Percentiles rank a stretch among this genome's conserved stretches.
Conservation (phyloP, 2,329 filamentous ascomycete genomes). For the Ophiognomonia clavigignenti-juglandacearum region DNA sequence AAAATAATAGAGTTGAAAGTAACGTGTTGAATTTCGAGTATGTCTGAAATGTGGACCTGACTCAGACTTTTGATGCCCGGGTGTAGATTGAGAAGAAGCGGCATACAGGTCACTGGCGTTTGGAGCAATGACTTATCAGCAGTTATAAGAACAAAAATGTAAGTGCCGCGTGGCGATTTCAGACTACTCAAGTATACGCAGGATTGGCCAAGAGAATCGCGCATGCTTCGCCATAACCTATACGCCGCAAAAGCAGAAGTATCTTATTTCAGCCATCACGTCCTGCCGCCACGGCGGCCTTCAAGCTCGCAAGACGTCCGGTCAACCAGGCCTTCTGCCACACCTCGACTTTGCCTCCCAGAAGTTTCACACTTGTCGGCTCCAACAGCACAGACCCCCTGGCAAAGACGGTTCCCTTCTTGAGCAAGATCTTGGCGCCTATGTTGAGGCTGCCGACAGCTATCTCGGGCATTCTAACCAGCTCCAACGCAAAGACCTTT, state of each 20-base stretch:
- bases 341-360: slow-evolving; percentile 84
- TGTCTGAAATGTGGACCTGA: too few relatives aligned
- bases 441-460: slow-evolving; percentile 63
- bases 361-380: slow-evolving; percentile 58
- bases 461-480: slow-evolving; percentile 61
- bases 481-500: slow-evolving; percentile 68
- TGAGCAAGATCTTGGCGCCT: slow-evolving; percentile 76
- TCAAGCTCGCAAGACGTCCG: slow-evolving; percentile 64
- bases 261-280: slow-evolving; percentile 1
- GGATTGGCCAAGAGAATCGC: too few relatives aligned
- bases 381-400: slow-evolving; percentile 77
- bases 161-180: too few relatives aligned
- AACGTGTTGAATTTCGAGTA: too few relatives aligned
- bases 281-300: slow-evolving; percentile 47
- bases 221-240: too few relatives aligned
- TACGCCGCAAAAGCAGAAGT: neutral
- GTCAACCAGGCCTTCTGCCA: slow-evolving; percentile 76
- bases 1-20: too few relatives aligned
- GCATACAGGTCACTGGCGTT: too few relatives aligned
- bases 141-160: too few relatives aligned
- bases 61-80: too few relatives aligned
- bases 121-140: too few relatives aligned
- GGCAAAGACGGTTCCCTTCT: slow-evolving; percentile 58
- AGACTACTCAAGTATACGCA: too few relatives aligned
- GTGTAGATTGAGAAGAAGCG: too few relatives aligned